Evolutionary conservation across 2,329 filamentous ascomycete genomes (phyloP).

Genomic region (Trichoderma cornu-damae): DNA sequence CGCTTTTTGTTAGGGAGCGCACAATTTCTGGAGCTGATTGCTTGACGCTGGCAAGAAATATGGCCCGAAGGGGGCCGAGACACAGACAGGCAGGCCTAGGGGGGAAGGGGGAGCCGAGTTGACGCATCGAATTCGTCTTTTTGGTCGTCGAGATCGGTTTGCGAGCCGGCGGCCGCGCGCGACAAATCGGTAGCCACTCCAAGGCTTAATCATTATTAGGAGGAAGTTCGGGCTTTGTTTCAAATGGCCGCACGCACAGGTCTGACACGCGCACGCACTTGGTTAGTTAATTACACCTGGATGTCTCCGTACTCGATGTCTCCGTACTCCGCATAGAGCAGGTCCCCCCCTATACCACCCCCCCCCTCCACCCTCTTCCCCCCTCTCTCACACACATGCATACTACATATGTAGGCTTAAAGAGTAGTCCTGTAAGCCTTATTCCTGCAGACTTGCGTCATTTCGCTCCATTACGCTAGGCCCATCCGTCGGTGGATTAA

Average conservation of each 20-base stretch:
- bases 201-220: too few relatives aligned
- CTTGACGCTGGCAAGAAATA: conserved; percentile 6
- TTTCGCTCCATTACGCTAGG: not conserved
- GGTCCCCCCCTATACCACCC: not conserved
- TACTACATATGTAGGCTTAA: not conserved
- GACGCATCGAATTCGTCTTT: not conserved
- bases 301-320: not conserved
- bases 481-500: not conserved
- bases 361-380: not conserved
- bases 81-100: conserved; percentile 2
- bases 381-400: not conserved
- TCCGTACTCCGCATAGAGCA: not conserved
- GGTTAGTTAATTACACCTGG: not conserved
- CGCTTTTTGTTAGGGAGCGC: not conserved
- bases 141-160: conserved; percentile 11
- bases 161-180: conserved; percentile 3
- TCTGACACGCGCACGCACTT: not conserved
- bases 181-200: conserved; percentile 12
- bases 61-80: conserved; percentile 8
- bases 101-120: not conserved
- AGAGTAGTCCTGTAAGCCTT: not conserved
- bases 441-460: conserved; percentile 13
- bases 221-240: not conserved
- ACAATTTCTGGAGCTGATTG: not conserved
- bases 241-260: not conserved